Conservation (phyloP, 805 yeast genomes). For the Candida railenensis region DNA sequence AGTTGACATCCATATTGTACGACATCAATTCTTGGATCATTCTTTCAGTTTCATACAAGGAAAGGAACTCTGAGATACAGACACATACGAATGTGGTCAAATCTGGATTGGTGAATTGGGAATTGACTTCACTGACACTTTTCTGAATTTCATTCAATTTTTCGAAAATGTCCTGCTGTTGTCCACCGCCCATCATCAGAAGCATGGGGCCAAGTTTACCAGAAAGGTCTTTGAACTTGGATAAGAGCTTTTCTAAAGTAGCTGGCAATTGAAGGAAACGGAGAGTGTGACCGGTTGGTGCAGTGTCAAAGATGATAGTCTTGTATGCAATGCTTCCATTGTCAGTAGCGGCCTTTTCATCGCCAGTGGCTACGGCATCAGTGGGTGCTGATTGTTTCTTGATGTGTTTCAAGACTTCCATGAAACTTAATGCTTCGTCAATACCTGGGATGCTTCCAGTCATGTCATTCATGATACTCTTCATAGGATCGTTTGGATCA, state of each 20-base stretch:
- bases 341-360: conserved; percentile 5
- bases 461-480: conserved; percentile 79
- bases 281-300: conserved; percentile 98
- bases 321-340: conserved; percentile 51
- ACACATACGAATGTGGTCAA: conserved; percentile 95
- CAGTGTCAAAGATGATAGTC: conserved; percentile 97
- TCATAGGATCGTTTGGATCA: conserved; percentile 63
- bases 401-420: conserved; percentile 97
- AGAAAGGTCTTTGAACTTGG: conserved; percentile 83
- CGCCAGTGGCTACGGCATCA: conserved; percentile 11
- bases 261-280: conserved; percentile 94
- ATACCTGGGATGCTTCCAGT: conserved; percentile 97
- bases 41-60: conserved; percentile 96
- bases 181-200: conserved; percentile 71
- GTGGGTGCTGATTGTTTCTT: conserved; percentile 54
- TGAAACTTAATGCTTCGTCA: conserved; percentile 95
- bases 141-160: conserved; percentile 80
- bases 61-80: conserved; percentile 94
- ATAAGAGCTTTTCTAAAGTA: conserved; percentile 81
- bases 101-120: conserved; percentile 94
- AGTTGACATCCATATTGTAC: conserved; percentile 94
- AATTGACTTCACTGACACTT: conserved; percentile 83
- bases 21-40: conserved; percentile 94
- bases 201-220: conserved; percentile 90
- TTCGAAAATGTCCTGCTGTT: conserved; percentile 67